A percentile compares a stretch with the other conserved stretches of the same genome.
Evolutionary conservation across 371 early-diverging fungal species (phyloP).

Genomic region (Mucor lusitanicus): DNA sequence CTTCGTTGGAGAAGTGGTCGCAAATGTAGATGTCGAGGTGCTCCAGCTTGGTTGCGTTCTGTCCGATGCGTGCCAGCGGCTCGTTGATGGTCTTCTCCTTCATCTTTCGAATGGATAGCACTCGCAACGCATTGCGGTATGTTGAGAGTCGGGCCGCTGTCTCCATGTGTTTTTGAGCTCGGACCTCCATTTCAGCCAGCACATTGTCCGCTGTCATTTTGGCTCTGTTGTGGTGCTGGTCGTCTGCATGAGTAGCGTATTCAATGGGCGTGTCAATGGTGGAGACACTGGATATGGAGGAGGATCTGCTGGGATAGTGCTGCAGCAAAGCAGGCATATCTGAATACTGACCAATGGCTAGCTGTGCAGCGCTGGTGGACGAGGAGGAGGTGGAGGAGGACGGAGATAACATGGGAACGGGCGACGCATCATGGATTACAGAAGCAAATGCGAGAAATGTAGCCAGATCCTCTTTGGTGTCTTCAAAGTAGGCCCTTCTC

Average conservation of each 20-base stretch:
- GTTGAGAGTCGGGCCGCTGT: slow-evolving; percentile 6
- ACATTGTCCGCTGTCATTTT: not conserved
- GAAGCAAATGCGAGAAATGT: slow-evolving; percentile 21
- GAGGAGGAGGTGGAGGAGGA: not conserved
- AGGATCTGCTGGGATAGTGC: slow-evolving; percentile 13
- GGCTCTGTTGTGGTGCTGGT: not conserved
- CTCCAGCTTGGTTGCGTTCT: slow-evolving; percentile 23
- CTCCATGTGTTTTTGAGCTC: not conserved
- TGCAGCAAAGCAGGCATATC: not conserved
- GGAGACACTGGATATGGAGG: slow-evolving; percentile 21
- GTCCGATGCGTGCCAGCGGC: slow-evolving; percentile 29
- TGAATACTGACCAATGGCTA: not conserved
- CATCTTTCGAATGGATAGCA: slow-evolving; percentile 32
- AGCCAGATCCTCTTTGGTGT: slow-evolving; percentile 19
- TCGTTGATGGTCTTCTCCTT: slow-evolving; percentile 35
- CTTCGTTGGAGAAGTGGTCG: slow-evolving; percentile 28
- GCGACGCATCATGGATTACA: slow-evolving; percentile 7
- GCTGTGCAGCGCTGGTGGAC: not conserved
- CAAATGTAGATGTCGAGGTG: slow-evolving; percentile 47
- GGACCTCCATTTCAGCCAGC: not conserved
- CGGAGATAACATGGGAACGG: not conserved
- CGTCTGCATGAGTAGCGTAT: not conserved
- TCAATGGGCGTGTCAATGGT: slow-evolving; percentile 14
- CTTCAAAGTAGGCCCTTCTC: slow-evolving; percentile 38
- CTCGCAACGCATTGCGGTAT: slow-evolving; percentile 21